Evolutionary conservation across 495 filamentous ascomycete species (phyloP), one percentile per base, ranked within the genome.

Genomic region (Penicillium daleae): DNA sequence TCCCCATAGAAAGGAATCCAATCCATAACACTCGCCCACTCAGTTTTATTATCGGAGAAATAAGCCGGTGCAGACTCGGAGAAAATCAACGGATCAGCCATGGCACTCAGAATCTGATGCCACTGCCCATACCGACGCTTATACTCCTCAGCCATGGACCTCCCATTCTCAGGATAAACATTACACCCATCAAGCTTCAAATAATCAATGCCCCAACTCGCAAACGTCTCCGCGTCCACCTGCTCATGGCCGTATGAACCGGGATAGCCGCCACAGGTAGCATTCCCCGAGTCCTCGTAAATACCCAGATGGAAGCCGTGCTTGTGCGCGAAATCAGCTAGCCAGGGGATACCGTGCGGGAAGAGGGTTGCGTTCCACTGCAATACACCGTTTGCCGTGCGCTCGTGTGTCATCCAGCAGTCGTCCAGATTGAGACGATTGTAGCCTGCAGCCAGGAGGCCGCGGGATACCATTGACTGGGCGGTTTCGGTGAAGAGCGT

Each of bases 121-220:
- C 76, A 79, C 35, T 66, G 37, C 5, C 60, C 55, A 55, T 79
- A 80, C 4, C 71, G 67, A 12, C 62, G 44, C 4, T 71, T 56
- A 55, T 79, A 77, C 62, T 77, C 71, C 24, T 75, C 69, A 9
- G 61, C 59, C 17, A 71, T 57, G 0, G 66, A 64, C 4, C 64
- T 57, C 26, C 68, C 69, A 6, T 66, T 57, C 17, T 73, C 62
- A 0, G 73, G 63, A 33, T 67, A 70, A 24, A 78, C 63, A 59
- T 79, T 73, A 44, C 78, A 80, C 3, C 74, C 77, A 32, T 81
- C 77, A 2, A 79, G 61, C 54, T 81, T 80, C 29, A 81, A 64
- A 50, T 79, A 79, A 55, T 80, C 76, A 44, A 81, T 72, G 3
- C 77, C 76, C 77, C 77, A 79, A 24, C 52, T 66, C 4, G 73